Conservation (phyloP, 1,139 yeast species). For the Yamadazyma jaroonii region DNA sequence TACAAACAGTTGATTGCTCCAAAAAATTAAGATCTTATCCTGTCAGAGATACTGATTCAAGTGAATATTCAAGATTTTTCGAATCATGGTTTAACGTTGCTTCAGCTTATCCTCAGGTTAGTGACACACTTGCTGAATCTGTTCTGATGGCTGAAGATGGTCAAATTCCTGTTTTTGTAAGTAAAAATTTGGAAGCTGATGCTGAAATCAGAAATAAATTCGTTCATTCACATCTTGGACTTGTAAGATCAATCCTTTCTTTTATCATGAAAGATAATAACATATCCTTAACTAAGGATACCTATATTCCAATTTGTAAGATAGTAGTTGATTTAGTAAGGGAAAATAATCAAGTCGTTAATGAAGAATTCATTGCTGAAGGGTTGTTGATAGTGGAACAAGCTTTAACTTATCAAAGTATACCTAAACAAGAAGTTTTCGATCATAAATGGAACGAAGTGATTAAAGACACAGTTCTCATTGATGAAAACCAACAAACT, state of each 20-base stretch:
- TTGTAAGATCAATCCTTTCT: not conserved
- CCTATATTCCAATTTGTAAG: not conserved
- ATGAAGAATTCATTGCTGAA: slow-evolving; percentile 19
- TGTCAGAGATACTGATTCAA: slow-evolving; percentile 35
- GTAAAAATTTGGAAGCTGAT: not conserved
- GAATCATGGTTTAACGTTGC: slow-evolving; percentile 48
- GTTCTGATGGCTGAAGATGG: not conserved
- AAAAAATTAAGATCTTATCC: slow-evolving; percentile 19
- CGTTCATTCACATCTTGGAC: slow-evolving; percentile 8
- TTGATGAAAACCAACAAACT: slow-evolving; percentile 29
- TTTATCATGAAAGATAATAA: not conserved
- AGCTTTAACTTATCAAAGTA: slow-evolving; percentile 41
- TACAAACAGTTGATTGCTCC: slow-evolving; percentile 12
- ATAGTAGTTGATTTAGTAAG: slow-evolving; percentile 4
- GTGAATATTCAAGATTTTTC: no score
- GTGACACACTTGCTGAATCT: slow-evolving; percentile 41
- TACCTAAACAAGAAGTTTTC: slow-evolving; percentile 31
- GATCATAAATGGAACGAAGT: slow-evolving; percentile 13
- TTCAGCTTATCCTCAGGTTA: slow-evolving; percentile 49
- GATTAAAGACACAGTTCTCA: slow-evolving; percentile 10
- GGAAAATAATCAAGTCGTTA: slow-evolving; percentile 5
- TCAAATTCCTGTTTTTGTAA: not conserved
- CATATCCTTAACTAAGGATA: not conserved
- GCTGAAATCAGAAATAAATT: slow-evolving; percentile 6
- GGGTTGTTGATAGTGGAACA: slow-evolving; percentile 48